Evolutionary conservation across 257 asterid genomes (phyloP).

Genomic region (Solanum sitiens): DNA sequence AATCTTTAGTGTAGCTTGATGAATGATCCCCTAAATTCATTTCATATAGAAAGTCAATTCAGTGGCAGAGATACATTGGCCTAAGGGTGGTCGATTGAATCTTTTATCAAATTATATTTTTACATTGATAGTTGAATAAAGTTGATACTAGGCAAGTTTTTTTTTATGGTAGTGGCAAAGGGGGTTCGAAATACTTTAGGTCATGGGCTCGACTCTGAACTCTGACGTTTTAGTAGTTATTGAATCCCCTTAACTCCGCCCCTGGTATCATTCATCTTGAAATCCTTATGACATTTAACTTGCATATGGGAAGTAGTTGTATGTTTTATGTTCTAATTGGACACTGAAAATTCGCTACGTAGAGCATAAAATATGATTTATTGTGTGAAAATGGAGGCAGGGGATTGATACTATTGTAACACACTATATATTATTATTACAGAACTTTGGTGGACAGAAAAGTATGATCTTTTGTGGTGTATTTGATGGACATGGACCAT

Average conservation of each 20-base stretch:
- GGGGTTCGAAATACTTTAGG: not conserved
- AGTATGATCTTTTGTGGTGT: constrained; percentile 66
- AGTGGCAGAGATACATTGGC: not conserved
- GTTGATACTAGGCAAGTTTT: not conserved
- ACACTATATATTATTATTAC: not conserved
- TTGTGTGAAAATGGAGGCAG: not conserved
- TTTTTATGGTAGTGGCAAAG: not conserved
- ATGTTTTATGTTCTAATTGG: not conserved
- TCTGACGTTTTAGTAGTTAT: not conserved
- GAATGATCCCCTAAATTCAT: not conserved
- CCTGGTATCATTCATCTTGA: not conserved
- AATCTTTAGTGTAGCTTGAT: not conserved
- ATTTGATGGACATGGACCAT: constrained; percentile 91
- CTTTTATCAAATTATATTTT: no score
- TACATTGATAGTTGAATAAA: not conserved
- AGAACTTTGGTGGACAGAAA: constrained; percentile 67
- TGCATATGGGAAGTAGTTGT: not conserved
- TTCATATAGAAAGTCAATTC: not conserved
- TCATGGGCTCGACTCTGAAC: not conserved
- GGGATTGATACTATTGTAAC: not conserved
- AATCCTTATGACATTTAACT: not conserved
- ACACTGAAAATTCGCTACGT: not conserved
- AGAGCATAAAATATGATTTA: not conserved
- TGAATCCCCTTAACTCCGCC: not conserved
- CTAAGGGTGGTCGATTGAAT: not conserved